Base-by-base conservation (phyloP, 2,329 filamentous ascomycete species). In the Fusarium ambrosium region DNA sequence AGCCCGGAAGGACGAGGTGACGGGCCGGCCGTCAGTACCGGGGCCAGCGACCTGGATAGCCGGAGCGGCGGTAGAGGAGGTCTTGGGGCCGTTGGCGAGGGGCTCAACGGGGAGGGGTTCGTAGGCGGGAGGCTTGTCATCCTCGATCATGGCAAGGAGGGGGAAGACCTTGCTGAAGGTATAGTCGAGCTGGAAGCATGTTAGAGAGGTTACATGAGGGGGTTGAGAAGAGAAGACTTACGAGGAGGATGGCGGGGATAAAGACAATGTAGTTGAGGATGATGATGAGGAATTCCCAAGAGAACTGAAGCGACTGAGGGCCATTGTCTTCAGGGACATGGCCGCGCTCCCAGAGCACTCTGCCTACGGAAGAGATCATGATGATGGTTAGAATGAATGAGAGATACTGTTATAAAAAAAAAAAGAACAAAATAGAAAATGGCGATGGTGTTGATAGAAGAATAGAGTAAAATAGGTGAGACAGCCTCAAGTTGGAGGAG, bases 121-220 rank as follows among this genome's bases (percentile, higher is more conserved):
- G 82, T 90, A 91, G 32, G 85, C 84, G 6, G 89, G 88, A 60
- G 88, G 87, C 63, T 86, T 86, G 62, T 89, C 88, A 81, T 91
- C 87, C 78, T 91, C 89, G 75, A 91, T 82, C 71, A 90, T 89
- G 80, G 89, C 87, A 70, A 91, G 85, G 64, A 87, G 85, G 53
- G 88, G 86, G 78, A 87, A 89, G 77, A 91, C 79, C 66, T 82
- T 81, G 63, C 83, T 80, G 60, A 91, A 79, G 11, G 88, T 88
- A 82, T 91, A 91, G 65, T 80, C 77, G 71, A 86, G 74, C 87
- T 90, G 22, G n/a, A 45, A 6, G 45, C 20, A 39, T 66, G 58
- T 55, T 63, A 58, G 9, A 16, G n/a, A 1, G n/a, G 14, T 6
- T 2, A 58, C 9, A 34, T 34, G 32, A 34, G n/a, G 3, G 24